Evolutionary conservation across 768 basidiomycete genomes (phyloP), one percentile per base, ranked within the genome.

Genomic region (Lentinula lateritia): DNA sequence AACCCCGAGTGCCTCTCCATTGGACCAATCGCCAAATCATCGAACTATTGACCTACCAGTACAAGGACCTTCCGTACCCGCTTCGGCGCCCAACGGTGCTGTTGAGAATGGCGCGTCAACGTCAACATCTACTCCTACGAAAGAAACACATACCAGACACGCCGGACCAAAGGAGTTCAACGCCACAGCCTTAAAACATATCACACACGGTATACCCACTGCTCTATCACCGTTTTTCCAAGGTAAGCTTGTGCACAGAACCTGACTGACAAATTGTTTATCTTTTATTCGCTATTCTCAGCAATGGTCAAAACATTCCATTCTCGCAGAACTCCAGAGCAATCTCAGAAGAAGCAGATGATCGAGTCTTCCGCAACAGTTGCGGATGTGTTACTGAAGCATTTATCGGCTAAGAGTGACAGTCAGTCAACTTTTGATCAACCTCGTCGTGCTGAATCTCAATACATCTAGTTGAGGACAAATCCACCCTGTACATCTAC

Each of bases 291-390:
- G 16, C 18, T 10, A 46, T 13, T 52, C 59, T 15, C 35, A 95
- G 93, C 93, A 13, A 84, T 93, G 67, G 87, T 93, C 63, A 93
- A 94, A 74, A 80, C 95, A 72, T 90, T 95, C 73, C 86, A 92
- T 69, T 85, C 86, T 12, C 80, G 92, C 62, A 85, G 93, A 18
- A 92, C 85, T 68, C 83, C 86, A 9, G 94, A 96, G 67, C 63
- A 81, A 3, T 67, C 79, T 15, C 93, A 95, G 70, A 89, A 84
- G 72, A 87, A 89, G 68, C 90, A 92, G 67, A 90, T 95, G 13
- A 68, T 78, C 16, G 83, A 84, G 20, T 85, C 92, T 2, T 88
- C 93, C 0, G 75, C 79, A 52, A 74, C 85, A 16, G 72, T 99
- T 35, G 90, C 95, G 0, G 75, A 82, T 1, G 79, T 95, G 20